Conservation (phyloP, 1,139 yeast genomes). For the Hyphopichia pseudoburtonii region DNA sequence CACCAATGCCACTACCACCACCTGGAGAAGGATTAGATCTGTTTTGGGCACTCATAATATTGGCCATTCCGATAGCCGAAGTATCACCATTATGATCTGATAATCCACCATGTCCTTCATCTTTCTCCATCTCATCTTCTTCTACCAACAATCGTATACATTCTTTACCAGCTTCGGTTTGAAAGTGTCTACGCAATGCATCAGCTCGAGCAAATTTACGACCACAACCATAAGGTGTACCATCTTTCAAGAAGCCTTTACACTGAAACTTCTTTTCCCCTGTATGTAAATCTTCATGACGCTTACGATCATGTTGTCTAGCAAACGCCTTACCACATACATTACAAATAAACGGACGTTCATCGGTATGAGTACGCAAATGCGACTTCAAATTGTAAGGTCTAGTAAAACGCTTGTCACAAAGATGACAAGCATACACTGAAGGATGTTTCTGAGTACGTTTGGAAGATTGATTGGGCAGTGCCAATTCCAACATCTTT, state of each 20-base stretch:
- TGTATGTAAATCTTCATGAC: constrained; percentile 90
- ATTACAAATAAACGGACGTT: constrained; percentile 83
- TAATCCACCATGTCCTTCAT: background rate
- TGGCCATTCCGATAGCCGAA: constrained; percentile 5
- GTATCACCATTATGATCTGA: constrained; percentile 1
- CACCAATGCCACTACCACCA: background rate
- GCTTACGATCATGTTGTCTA: constrained; percentile 87
- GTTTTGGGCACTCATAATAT: background rate
- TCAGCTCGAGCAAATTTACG: constrained; percentile 93
- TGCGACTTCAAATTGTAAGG: constrained; percentile 93
- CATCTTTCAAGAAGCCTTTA: constrained; percentile 66
- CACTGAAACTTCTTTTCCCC: constrained; percentile 91
- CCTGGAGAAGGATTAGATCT: background rate
- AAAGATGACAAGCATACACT: constrained; percentile 76
- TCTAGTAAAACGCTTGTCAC: constrained; percentile 85
- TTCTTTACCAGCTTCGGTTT: constrained; percentile 87
- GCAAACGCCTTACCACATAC: constrained; percentile 95
- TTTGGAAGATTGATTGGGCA: constrained; percentile 48
- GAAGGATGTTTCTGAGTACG: constrained; percentile 76
- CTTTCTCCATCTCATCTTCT: constrained; percentile 47
- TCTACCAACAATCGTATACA: constrained; percentile 76
- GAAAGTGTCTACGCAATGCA: constrained; percentile 90
- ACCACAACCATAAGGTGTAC: constrained; percentile 85
- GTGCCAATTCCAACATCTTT: constrained; percentile 63
- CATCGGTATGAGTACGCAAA: constrained; percentile 90